Percentiles rank a stretch among this genome's conserved stretches.
Evolutionary conservation across 2,329 filamentous ascomycete species (phyloP).

Genomic region (Arthrobotrys sphaeroides): DNA sequence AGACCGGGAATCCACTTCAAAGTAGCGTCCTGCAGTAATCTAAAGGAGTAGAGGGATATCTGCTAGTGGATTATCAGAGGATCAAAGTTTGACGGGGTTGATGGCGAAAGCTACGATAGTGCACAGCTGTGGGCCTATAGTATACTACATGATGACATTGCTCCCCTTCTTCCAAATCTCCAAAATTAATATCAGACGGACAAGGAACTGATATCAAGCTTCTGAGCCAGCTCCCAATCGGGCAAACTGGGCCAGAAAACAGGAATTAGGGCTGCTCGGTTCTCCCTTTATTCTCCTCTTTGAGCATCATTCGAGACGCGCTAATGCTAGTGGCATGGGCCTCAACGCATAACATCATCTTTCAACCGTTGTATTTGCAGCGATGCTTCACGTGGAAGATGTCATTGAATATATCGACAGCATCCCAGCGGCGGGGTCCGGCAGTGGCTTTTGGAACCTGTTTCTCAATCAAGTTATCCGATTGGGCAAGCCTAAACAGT

Average conservation of each 20-base stretch:
- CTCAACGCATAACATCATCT: conserved; percentile 27
- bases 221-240: conserved; percentile 23
- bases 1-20: no score
- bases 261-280: background rate
- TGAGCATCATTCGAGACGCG: conserved; percentile 40
- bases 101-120: background rate
- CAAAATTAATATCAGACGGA: conserved; percentile 12
- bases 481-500: background rate
- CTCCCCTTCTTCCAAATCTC: background rate
- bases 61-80: no score
- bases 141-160: conserved; percentile 2
- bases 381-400: conserved; percentile 19
- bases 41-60: no score
- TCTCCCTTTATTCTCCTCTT: conserved; percentile 27
- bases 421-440: conserved; percentile 25
- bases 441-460: conserved; percentile 13
- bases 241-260: conserved; percentile 21
- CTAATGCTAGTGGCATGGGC: conserved; percentile 21
- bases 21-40: no score
- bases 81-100: conserved; percentile 1
- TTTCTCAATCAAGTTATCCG: conserved; percentile 13
- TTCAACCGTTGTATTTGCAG: conserved; percentile 11
- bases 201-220: conserved; percentile 17
- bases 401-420: conserved; percentile 8
- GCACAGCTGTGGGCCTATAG: conserved; percentile 16